Base-by-base conservation (phyloP, 2,329 filamentous ascomycete genomes). In the Cytospora chrysosperma region DNA sequence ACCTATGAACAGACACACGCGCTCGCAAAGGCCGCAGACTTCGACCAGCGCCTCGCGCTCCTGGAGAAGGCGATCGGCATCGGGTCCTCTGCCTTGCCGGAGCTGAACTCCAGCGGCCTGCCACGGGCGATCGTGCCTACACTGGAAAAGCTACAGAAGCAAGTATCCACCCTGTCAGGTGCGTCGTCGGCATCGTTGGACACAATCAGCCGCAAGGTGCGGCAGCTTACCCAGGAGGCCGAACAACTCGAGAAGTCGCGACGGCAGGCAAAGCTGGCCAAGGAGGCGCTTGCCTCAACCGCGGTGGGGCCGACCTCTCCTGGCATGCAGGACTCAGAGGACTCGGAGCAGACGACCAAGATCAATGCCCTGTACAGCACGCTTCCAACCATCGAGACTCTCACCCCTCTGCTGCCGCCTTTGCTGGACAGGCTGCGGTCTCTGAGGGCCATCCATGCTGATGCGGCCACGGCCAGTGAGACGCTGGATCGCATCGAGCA, bases 361-460 rank as follows among this genome's bases (percentile, higher is more conserved):
- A 90, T 99, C 74, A 95, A 96, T 68, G 91, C 93, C 1, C 84
- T 99, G 6, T 97, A 97, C 75, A 90, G 91, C 1, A 91, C 92
- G 3, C 80, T 99, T 19, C 89, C 93, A 1, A 95, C 92, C 0
- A 95, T 99, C 64, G 93, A 97, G 75, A 90, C 84, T 62, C 82
- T 99, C 9, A 85, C 92, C 7, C 95, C 95, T 1, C 82, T 97
- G 21, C 82, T 99, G 4, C 94, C 95, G 1, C 86, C 92, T 6
- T 81, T 98, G 12, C 81, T 99, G 13, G 93, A 97, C 71, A 86
- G 95, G 28, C 79, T 99, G 57, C 85, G 93, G 63, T 96, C 92
- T 10, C 80, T 99, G 62, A 85, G 91, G 64, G 87, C 88, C 17
- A 89, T 98, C 56, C 95, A 99, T 72, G 88, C 91, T 0, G 92